Conservation (phyloP, 192 early-diverging fungal species). For the Entomortierella parvispora region DNA sequence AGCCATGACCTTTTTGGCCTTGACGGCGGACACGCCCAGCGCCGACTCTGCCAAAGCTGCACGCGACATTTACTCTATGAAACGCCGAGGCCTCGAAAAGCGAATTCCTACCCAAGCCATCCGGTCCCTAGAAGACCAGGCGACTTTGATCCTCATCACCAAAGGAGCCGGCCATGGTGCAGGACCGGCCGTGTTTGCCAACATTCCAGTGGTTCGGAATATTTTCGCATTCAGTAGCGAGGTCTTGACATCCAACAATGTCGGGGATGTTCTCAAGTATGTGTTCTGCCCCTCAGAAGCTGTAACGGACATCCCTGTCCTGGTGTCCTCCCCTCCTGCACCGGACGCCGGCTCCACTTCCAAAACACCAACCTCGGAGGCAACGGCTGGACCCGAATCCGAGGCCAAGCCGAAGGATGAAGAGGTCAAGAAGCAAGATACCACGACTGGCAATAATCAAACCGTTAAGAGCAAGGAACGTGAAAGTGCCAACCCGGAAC, state of each 20-base stretch:
- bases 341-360: too few relatives aligned
- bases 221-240: conserved; percentile 29
- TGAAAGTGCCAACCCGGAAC: too few relatives aligned
- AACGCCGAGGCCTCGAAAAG: background rate
- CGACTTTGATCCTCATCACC: conserved; percentile 16
- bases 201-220: conserved; percentile 16
- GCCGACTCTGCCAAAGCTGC: background rate
- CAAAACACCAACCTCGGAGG: too few relatives aligned
- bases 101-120: background rate
- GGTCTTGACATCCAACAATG: conserved; percentile 13
- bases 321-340: too few relatives aligned
- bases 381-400: too few relatives aligned
- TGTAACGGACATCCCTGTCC: background rate
- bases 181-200: background rate
- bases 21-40: conserved; percentile 1
- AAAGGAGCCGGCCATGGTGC: conserved; percentile 9
- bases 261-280: conserved; percentile 22
- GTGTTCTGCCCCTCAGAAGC: conserved; percentile 21
- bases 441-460: too few relatives aligned
- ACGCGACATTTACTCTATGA: conserved; percentile 16
- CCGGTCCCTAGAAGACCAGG: background rate
- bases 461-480: too few relatives aligned
- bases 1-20: conserved; percentile 19
- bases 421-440: too few relatives aligned
- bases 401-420: too few relatives aligned